Evolutionary conservation across 768 basidiomycete genomes (phyloP).

Genomic region (Tephrocybe sp.): DNA sequence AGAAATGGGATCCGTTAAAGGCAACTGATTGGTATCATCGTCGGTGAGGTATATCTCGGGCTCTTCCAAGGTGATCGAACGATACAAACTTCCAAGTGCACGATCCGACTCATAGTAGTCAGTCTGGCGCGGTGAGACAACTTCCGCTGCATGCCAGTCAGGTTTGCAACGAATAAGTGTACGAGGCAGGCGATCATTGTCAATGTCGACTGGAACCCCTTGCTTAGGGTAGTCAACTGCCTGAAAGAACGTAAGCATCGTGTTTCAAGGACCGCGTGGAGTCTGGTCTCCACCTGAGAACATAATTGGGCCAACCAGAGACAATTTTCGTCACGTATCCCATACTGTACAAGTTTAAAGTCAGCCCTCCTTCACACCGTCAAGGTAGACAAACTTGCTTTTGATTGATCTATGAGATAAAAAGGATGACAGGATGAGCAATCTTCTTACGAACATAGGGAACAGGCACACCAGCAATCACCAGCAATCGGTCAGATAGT

Average conservation of each 20-base stretch:
- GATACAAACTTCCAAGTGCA: conserved; percentile 73
- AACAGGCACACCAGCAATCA: conserved; percentile 60
- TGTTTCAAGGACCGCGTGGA: background rate
- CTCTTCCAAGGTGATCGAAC: conserved; percentile 52
- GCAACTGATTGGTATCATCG: conserved; percentile 12
- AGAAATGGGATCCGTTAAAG: conserved; percentile 39
- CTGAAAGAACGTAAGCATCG: conserved; percentile 20
- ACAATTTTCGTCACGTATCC: conserved; percentile 61
- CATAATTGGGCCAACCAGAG: conserved; percentile 60
- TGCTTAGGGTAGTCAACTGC: conserved; percentile 85
- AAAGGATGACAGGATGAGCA: background rate
- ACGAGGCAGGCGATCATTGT: conserved; percentile 44
- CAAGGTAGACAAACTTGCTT: conserved; percentile 33
- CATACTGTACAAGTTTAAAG: conserved; percentile 40
- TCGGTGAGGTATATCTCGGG: conserved; percentile 25
- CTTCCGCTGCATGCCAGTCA: conserved; percentile 74
- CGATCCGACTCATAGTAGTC: conserved; percentile 74
- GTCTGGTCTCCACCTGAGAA: conserved; percentile 37
- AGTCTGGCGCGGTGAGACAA: conserved; percentile 47
- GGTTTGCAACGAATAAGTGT: conserved; percentile 68
- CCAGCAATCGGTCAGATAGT: conserved; percentile 63
- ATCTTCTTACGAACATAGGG: background rate
- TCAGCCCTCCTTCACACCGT: background rate
- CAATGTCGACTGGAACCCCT: conserved; percentile 62
- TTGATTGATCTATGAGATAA: conserved; percentile 61